phyloP scores from a whole-genome alignment of 2,329 filamentous ascomycete genomes.

The Hymenoscyphus linearis region DNA sequence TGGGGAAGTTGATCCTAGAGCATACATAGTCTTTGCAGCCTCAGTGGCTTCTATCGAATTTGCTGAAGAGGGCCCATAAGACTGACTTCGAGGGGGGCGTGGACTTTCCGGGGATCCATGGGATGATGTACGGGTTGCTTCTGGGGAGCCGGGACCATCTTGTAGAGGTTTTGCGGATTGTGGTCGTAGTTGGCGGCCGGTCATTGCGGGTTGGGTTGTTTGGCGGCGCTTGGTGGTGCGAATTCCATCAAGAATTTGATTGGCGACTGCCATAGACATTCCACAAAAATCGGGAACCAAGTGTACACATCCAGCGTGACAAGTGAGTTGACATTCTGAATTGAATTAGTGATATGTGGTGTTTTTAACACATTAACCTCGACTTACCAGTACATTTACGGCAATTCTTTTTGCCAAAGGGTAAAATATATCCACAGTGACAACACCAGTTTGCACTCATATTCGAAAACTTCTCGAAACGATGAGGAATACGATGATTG shows the following conservation, averaged over 20 bases:
- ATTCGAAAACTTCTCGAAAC: conserved; percentile 94
- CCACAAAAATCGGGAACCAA: conserved; percentile 98
- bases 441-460: conserved; percentile 99
- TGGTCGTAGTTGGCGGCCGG: conserved; percentile 25
- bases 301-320: conserved; percentile 86
- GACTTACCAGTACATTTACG: conserved; percentile 78
- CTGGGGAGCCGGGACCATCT: conserved; percentile 13
- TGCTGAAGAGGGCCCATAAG: conserved; percentile 35
- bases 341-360: conserved; percentile 27
- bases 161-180: conserved; percentile 21
- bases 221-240: conserved; percentile 68
- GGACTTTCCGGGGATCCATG: conserved; percentile 27
- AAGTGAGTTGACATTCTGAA: conserved; percentile 83
- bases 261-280: conserved; percentile 97
- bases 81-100: conserved; percentile 29
- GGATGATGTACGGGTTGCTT: conserved; percentile 26
- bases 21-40: conserved; percentile 59
- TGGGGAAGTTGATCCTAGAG: conserved; percentile 29
- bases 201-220: conserved; percentile 31
- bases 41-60: conserved; percentile 52
- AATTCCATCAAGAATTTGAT: conserved; percentile 85
- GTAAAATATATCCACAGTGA: conserved; percentile 93
- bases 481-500: conserved; percentile 97
- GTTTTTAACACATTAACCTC: not conserved
- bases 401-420: conserved; percentile 91